These are phyloP conservation scores for Kwoniella sp. DNA, from an alignment of 768 basidiomycete species.

Conservation along the genomic window DNA sequence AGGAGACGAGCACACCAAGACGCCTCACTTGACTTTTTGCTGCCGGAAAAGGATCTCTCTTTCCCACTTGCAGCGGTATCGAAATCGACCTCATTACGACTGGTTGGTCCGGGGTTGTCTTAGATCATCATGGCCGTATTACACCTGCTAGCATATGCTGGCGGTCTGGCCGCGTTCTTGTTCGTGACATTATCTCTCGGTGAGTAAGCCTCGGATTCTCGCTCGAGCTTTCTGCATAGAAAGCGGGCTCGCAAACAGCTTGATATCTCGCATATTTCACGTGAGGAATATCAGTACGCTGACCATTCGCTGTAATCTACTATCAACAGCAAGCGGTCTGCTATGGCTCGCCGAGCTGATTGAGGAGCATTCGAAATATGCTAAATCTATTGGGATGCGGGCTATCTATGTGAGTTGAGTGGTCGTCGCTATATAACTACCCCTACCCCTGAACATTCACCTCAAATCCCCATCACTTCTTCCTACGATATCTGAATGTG, in stretches of 20 bases:
- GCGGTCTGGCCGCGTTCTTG: constrained; percentile 73
- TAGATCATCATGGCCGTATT: constrained; percentile 46
- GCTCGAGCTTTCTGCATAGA: not conserved
- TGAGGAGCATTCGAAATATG: constrained; percentile 82
- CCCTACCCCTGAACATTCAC: no score
- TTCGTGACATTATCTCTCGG: constrained; percentile 92
- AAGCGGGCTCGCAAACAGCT: no score
- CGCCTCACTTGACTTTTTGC: no score
- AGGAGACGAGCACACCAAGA: no score
- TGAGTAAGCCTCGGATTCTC: no score
- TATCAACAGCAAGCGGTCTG: constrained; percentile 76
- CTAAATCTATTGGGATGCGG: constrained; percentile 80
- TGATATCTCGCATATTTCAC: no score
- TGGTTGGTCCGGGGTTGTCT: no score
- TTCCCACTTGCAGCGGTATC: no score
- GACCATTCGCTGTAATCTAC: not conserved
- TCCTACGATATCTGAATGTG: not conserved
- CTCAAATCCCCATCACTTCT: constrained; percentile 5
- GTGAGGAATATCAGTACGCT: not conserved
- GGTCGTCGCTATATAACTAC: not conserved
- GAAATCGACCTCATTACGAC: no score
- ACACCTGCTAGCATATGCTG: constrained; percentile 63
- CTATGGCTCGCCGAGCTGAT: constrained; percentile 93
- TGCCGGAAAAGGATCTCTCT: no score
- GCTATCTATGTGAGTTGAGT: constrained; percentile 75